Conservation (phyloP, 108 stramenopile genomes). For the Conticribra weissflogii region DNA sequence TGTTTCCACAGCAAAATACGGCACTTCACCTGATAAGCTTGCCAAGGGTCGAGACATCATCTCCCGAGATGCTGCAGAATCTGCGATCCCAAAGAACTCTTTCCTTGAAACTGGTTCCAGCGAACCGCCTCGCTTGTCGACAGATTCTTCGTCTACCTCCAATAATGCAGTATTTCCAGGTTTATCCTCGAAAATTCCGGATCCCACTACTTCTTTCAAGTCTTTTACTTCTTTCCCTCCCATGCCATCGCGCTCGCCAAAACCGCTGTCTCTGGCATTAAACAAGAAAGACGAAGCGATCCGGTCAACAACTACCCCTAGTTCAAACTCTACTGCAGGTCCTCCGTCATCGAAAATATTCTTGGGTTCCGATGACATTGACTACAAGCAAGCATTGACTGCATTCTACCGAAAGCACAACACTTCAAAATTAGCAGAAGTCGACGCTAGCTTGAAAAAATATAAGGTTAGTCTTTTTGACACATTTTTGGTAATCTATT, state of each 20-base stretch:
- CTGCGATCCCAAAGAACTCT: conserved; percentile 9
- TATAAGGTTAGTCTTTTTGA: conserved; percentile 62
- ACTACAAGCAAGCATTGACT: conserved; percentile 65
- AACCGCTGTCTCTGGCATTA: conserved; percentile 17
- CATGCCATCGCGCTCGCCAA: conserved; percentile 28
- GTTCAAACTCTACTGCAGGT: no score
- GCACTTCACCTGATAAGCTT: conserved; percentile 77
- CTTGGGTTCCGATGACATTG: conserved; percentile 5
- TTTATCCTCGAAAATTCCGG: conserved; percentile 10
- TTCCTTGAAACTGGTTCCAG: neutral
- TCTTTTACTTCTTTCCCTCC: conserved; percentile 27
- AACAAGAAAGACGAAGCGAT: neutral
- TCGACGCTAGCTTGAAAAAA: conserved; percentile 61
- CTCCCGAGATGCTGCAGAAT: conserved; percentile 34
- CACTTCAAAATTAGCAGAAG: conserved; percentile 69
- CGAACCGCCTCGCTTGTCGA: neutral
- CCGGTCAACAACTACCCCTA: no score
- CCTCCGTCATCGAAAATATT: conserved; percentile 1
- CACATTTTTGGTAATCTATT: neutral
- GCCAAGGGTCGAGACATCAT: conserved; percentile 48
- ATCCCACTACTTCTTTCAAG: conserved; percentile 7
- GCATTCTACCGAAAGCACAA: conserved; percentile 73
- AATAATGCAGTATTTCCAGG: conserved; percentile 21
- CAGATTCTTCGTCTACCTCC: neutral
- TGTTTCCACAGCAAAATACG: conserved; percentile 50